Base-by-base conservation (phyloP, 2,329 filamentous ascomycete genomes). In the Ascocoryne sarcoides region DNA sequence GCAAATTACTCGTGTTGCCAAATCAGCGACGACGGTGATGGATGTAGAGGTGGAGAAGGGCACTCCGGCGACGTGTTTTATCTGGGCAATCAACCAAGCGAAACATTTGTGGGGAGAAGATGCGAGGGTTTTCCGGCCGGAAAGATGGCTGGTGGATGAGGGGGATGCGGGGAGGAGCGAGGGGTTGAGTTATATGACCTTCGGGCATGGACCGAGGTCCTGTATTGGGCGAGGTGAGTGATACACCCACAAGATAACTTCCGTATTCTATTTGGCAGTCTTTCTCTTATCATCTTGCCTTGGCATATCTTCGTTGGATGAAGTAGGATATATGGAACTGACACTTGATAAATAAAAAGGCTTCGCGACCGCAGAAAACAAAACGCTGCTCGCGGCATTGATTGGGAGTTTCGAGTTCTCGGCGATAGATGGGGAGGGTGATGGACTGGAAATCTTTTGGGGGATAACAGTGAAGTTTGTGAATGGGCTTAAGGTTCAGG, bases 301-400 rank as follows among this genome's bases (percentile, higher is more conserved):
- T n/a, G n/a, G n/a, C n/a, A n/a, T n/a, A n/a, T n/a, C n/a, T n/a
- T n/a, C n/a, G n/a, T n/a, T n/a, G n/a, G n/a, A n/a, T n/a, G n/a
- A n/a, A n/a, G n/a, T n/a, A n/a, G n/a, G 2, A 19, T 21, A 14
- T 30, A 2, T 19, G 29, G 17, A n/a, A 23, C 16, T 39, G 19
- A 17, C n/a, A 16, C 10, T 23, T 20, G 14, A n/a, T n/a, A n/a
- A 20, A 18, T 3, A 20, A 2, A 32, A 19, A 49, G 70, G 70
- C 2, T 94, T 94, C 62, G 83, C 88, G 0, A 80, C 76, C 57
- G 77, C 80, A 1, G 88, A 95, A 66, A 83, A 93, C 61, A 86
- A 84, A 12, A 88, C 82, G 55, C 63, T 95, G 45, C 57, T 95
- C 32, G 87, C 86, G 14, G 71, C 75, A 7, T 76, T 83, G 68